Evolutionary conservation across 768 basidiomycete species (phyloP).

Genomic region (Hydnomerulius pinastri): DNA sequence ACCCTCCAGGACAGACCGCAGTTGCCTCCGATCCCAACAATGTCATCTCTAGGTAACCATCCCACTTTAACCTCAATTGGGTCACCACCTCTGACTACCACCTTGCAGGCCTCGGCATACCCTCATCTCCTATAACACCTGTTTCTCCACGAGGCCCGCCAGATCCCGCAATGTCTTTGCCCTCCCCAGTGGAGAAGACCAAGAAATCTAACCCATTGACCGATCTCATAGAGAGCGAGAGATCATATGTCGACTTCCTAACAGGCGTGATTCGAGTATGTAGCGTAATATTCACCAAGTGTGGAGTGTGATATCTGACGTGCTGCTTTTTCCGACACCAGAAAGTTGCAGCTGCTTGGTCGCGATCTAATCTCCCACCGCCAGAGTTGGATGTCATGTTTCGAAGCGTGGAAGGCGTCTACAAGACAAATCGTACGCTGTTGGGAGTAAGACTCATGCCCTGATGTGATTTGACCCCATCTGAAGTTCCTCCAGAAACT

Average conservation of each 20-base stretch:
- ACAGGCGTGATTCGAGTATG: conserved; percentile 89
- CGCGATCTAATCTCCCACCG: conserved; percentile 90
- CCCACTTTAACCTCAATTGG: conserved; percentile 1
- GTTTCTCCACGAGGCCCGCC: conserved; percentile 23
- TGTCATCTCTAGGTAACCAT: conserved; percentile 28
- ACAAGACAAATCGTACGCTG: conserved; percentile 85
- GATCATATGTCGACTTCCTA: conserved; percentile 85
- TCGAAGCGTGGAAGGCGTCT: conserved; percentile 87
- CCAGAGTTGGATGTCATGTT: conserved; percentile 93
- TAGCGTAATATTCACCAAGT: conserved; percentile 14
- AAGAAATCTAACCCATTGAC: conserved; percentile 80
- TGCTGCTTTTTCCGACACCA: conserved; percentile 35
- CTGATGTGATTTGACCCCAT: background rate
- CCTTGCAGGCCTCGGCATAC: conserved; percentile 23
- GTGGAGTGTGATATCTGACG: conserved; percentile 4
- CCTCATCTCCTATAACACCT: conserved; percentile 25
- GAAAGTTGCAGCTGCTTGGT: conserved; percentile 99
- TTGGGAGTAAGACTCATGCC: conserved; percentile 51
- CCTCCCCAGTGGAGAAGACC: conserved; percentile 44
- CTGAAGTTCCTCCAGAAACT: conserved; percentile 63
- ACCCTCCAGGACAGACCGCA: conserved; percentile 4
- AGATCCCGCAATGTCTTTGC: conserved; percentile 10
- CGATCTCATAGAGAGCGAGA: conserved; percentile 95
- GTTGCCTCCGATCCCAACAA: conserved; percentile 13
- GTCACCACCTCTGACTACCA: conserved; percentile 18